Conservation (phyloP, 179 eudicot species). For the Beta corolliflora region DNA sequence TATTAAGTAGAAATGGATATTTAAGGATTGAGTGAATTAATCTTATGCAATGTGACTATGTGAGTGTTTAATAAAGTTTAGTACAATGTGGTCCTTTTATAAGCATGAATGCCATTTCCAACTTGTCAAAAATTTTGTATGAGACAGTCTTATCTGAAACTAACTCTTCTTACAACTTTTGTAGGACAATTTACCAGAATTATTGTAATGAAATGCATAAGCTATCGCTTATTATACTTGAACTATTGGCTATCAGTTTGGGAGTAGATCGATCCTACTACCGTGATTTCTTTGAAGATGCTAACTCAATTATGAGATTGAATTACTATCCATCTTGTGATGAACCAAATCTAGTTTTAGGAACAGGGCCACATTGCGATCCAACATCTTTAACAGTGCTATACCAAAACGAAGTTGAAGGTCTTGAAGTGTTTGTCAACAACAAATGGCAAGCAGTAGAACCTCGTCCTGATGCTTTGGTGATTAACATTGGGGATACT, state of each 20-base stretch:
- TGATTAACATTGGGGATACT: constrained; percentile 62
- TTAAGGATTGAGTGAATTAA: no score
- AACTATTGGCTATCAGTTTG: constrained; percentile 52
- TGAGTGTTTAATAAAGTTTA: no score
- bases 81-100: no score
- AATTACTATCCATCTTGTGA: constrained; percentile 62
- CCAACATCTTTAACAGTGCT: constrained; percentile 62
- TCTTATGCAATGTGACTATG: no score
- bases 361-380: constrained; percentile 70
- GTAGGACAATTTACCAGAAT: constrained; percentile 44
- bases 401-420: constrained; percentile 59
- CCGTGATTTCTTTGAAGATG: constrained; percentile 45
- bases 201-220: constrained; percentile 50
- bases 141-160: not conserved
- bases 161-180: not conserved
- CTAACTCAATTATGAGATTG: constrained; percentile 53
- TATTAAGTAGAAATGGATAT: no score
- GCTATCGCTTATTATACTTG: constrained; percentile 39
- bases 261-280: constrained; percentile 43
- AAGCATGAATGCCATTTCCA: no score
- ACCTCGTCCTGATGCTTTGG: constrained; percentile 46
- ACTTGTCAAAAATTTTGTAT: not conserved
- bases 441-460: constrained; percentile 47
- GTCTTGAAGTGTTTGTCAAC: constrained; percentile 51
- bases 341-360: constrained; percentile 43